Base-by-base conservation (phyloP, 495 filamentous ascomycete species). In the Emericellopsis terricola region DNA sequence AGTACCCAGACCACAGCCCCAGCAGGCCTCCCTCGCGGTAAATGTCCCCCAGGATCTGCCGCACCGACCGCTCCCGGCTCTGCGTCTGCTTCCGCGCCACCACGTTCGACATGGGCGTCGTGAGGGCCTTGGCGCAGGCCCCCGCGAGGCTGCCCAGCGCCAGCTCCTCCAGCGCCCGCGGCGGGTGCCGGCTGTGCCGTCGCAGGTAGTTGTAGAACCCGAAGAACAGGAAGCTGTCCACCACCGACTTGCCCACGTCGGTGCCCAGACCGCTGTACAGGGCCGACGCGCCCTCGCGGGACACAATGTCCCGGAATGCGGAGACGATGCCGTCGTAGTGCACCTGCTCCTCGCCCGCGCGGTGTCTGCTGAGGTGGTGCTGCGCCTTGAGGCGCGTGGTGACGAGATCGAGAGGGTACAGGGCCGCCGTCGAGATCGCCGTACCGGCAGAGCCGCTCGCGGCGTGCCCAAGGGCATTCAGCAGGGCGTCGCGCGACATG, bases 1-100 rank as follows among this genome's bases (percentile, higher is more conserved):
- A 78, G 53, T 94, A 94, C 2, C 87, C 87, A 0, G 83, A 80
- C 86, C 87, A 94, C 42, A 93, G 80, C 0, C 85, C 85, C 15
- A 33, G 48, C 44, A 87, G 33, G 0, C 85, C 87, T 44, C 80
- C 78, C 47, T 89, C 81, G 1, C 53, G 37, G 8, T 57, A 52
- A 32, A 94, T 87, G 24, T 68, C 58, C 2, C 55, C 50, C 13
- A 76, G 64, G 28, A 82, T 82, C 16, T 76, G 63, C 2, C 57
- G 51, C 2, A 74, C 67, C 14, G 56, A 67, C 0, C 49, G 41
- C 10, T 51, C 44, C 40, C 80, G 58, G 4, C 66, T 61, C 1
- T 73, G 64, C 0, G 75, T 82, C 52, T 92, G 85, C 49, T 79
- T 76, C 13, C 83, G 53, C 0, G 84, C 82, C 13, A 91, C 81